Conservation (phyloP, 306 rosid genomes). For the Cicer judaicum region DNA sequence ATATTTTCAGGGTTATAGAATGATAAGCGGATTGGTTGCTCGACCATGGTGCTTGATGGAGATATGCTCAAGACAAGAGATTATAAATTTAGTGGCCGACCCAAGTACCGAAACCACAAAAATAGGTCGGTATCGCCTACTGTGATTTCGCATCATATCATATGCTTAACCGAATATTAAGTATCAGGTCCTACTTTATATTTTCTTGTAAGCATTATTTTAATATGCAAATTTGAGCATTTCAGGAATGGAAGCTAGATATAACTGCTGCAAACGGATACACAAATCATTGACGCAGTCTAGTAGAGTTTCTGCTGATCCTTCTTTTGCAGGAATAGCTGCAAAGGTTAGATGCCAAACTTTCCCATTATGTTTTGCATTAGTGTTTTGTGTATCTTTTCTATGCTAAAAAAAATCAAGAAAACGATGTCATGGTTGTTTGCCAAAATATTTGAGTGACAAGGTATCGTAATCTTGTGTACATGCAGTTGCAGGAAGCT, state of each 20-base stretch:
- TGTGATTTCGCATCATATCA: neutral
- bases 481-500: conserved; percentile 76
- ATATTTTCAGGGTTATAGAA: conserved; percentile 72
- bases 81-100: conserved; percentile 64
- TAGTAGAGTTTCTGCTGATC: conserved; percentile 59
- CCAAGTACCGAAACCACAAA: conserved; percentile 71
- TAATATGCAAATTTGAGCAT: conserved; percentile 19
- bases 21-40: conserved; percentile 77
- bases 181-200: conserved; percentile 19
- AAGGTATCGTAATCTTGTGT: conserved; percentile 22
- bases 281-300: conserved; percentile 61
- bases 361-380: neutral
- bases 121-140: conserved; percentile 62
- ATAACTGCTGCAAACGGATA: conserved; percentile 79
- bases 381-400: conserved; percentile 10
- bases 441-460: neutral
- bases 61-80: conserved; percentile 83
- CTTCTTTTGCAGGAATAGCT: conserved; percentile 58
- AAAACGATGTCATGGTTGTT: neutral
- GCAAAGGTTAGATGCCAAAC: conserved; percentile 65
- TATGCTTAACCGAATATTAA: neutral
- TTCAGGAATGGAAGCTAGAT: conserved; percentile 91
- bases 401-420: conserved; percentile 23
- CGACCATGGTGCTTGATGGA: conserved; percentile 93
- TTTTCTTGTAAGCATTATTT: neutral